These are phyloP conservation scores for Rhodotorula mucilaginosa DNA, from an alignment of 1,284 basidiomycete genomes.

Conservation along the genomic window DNA sequence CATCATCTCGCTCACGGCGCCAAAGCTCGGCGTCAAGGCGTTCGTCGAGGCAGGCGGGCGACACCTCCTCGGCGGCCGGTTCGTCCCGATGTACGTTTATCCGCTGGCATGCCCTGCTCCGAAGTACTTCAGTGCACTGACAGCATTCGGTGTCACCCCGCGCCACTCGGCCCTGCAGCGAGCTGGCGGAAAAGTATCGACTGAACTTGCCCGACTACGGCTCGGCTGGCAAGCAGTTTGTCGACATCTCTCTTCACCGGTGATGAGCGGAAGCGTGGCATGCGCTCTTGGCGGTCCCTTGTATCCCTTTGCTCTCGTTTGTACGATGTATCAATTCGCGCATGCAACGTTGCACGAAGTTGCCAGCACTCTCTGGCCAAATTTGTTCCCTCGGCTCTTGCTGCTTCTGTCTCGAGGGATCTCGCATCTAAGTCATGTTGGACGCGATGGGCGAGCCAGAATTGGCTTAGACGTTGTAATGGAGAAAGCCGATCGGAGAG, in stretches of 20 bases:
- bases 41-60: constrained; percentile 62
- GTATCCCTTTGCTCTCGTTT: too few species aligned
- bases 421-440: background rate
- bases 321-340: too few species aligned
- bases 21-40: constrained; percentile 76
- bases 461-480: background rate
- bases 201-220: constrained; percentile 51
- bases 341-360: too few species aligned
- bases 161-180: constrained; percentile 50
- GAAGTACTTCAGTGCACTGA: too few species aligned
- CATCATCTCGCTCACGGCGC: constrained; percentile 85
- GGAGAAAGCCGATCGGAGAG: background rate
- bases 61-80: constrained; percentile 91
- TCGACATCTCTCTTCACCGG: constrained; percentile 33
- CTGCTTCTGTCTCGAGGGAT: too few species aligned
- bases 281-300: too few species aligned
- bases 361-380: too few species aligned
- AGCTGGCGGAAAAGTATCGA: constrained; percentile 66
- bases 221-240: constrained; percentile 34
- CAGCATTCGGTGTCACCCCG: too few species aligned
- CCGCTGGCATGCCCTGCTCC: background rate
- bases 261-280: background rate
- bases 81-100: constrained; percentile 63
- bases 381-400: too few species aligned
- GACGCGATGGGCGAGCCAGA: background rate